These are phyloP conservation scores for Usnea hakonensis DNA, from an alignment of 495 filamentous ascomycete genomes.

Conservation along the genomic window DNA sequence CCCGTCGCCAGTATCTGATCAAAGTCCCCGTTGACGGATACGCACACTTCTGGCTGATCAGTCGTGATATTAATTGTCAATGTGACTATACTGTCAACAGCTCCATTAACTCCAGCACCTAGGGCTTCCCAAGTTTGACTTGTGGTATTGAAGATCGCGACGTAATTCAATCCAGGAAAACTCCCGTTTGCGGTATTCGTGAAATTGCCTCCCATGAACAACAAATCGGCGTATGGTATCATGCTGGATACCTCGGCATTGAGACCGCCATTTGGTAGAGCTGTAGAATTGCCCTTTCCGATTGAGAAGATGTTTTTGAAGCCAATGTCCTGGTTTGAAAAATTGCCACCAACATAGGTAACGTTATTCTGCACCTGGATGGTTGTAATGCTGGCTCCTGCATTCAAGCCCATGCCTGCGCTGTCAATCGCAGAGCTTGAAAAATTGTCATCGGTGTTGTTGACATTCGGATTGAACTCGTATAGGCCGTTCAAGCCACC, in stretches of 20 bases:
- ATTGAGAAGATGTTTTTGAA: slow-evolving; percentile 71
- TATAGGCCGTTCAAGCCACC: slow-evolving; percentile 82
- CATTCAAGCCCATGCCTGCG: slow-evolving; percentile 59
- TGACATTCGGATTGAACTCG: slow-evolving; percentile 68
- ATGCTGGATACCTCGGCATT: slow-evolving; percentile 72
- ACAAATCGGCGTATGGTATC: slow-evolving; percentile 49
- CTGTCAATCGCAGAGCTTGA: slow-evolving; percentile 63
- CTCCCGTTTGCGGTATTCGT: slow-evolving; percentile 59
- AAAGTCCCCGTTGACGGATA: slow-evolving; percentile 79
- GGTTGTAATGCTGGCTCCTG: slow-evolving; percentile 56
- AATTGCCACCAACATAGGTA: slow-evolving; percentile 79
- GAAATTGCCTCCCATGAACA: slow-evolving; percentile 87
- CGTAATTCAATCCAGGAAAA: slow-evolving; percentile 54
- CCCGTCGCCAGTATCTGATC: slow-evolving; percentile 58
- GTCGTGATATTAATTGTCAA: slow-evolving; percentile 73
- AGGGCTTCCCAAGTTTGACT: slow-evolving; percentile 68
- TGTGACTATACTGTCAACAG: slow-evolving; percentile 62
- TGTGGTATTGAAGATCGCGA: slow-evolving; percentile 66
- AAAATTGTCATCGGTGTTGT: slow-evolving; percentile 54
- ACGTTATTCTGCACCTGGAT: slow-evolving; percentile 51
- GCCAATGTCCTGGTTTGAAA: slow-evolving; percentile 47
- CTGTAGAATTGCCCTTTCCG: slow-evolving; percentile 50
- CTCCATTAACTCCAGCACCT: slow-evolving; percentile 79
- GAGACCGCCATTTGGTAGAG: slow-evolving; percentile 63
- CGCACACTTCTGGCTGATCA: slow-evolving; percentile 59